Conservation (phyloP, 495 filamentous ascomycete genomes). For the Aspergillus sclerotiicarbonarius region DNA sequence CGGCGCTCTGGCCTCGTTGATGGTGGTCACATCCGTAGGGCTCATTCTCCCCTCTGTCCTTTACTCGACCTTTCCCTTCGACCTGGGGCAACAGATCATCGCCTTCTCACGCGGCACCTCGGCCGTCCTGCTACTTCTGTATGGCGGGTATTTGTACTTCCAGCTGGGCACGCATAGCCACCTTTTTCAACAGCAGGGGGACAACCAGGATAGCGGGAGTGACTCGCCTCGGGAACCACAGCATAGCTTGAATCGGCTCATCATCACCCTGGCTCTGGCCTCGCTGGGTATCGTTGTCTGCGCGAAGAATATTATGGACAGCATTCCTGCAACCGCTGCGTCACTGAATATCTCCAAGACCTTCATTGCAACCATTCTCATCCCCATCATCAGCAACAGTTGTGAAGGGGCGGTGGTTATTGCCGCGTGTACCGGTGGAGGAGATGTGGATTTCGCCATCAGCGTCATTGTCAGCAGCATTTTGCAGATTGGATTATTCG, state of each 20-base stretch:
- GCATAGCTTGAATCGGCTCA: conserved; percentile 15
- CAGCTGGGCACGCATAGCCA: conserved; percentile 30
- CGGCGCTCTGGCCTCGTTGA: conserved; percentile 25
- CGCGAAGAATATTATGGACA: conserved; percentile 23
- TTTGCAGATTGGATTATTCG: conserved; percentile 37
- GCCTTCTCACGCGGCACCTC: conserved; percentile 26
- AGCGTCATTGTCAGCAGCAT: conserved; percentile 25
- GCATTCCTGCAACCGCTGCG: conserved; percentile 15
- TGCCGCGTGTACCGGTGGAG: conserved; percentile 18
- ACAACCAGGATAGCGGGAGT: conserved; percentile 9
- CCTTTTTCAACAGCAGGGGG: conserved; percentile 17
- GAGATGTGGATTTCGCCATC: conserved; percentile 30
- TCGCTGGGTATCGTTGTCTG: conserved; percentile 24
- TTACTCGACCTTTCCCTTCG: conserved; percentile 20
- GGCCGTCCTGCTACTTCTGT: conserved; percentile 62
- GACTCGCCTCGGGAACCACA: conserved; percentile 16
- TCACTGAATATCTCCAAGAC: conserved; percentile 10
- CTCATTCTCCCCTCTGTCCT: conserved; percentile 29
- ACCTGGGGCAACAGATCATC: conserved; percentile 49
- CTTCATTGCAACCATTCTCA: conserved; percentile 26
- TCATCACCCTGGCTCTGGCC: conserved; percentile 7
- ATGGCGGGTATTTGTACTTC: conserved; percentile 67
- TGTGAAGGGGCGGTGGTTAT: conserved; percentile 23
- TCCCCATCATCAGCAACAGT: conserved; percentile 32
- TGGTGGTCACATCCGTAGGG: conserved; percentile 24